Conservation (phyloP, 2,329 filamentous ascomycete species). For the Simplicillium sp. region DNA sequence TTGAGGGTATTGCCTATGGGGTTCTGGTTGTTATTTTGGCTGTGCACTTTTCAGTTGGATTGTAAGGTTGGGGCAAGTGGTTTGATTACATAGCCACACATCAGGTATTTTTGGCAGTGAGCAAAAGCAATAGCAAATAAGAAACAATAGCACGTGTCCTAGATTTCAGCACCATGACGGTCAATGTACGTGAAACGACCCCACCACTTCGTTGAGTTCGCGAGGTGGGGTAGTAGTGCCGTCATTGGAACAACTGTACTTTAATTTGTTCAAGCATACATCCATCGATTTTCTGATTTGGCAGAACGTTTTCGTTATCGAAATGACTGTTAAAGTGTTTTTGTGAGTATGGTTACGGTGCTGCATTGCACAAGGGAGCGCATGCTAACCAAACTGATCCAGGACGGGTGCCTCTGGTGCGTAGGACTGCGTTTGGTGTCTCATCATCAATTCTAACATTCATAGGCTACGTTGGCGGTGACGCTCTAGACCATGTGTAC, state of each 20-base stretch:
- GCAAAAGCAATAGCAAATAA: too few relatives aligned
- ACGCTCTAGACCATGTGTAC: constrained; percentile 32
- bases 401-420: constrained; percentile 36
- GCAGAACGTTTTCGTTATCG: too few relatives aligned
- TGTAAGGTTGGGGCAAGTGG: constrained; percentile 2
- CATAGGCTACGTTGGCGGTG: constrained; percentile 42
- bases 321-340: constrained; percentile 31
- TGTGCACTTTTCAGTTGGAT: constrained; percentile 18
- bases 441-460: not conserved
- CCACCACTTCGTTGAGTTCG: too few relatives aligned
- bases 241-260: too few relatives aligned
- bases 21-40: constrained; percentile 19
- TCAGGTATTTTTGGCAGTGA: not conserved
- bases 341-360: constrained; percentile 23
- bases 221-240: too few relatives aligned
- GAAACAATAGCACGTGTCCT: too few relatives aligned
- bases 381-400: not conserved
- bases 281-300: too few relatives aligned
- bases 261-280: too few relatives aligned
- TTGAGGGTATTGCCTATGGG: constrained; percentile 22
- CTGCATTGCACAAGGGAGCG: too few relatives aligned
- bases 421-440: not conserved
- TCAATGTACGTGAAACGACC: too few relatives aligned
- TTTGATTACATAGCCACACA: not conserved
- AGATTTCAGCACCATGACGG: too few relatives aligned